These are phyloP conservation scores for Pulveroboletus frians DNA, from an alignment of 768 basidiomycete genomes.

Conservation along the genomic window DNA sequence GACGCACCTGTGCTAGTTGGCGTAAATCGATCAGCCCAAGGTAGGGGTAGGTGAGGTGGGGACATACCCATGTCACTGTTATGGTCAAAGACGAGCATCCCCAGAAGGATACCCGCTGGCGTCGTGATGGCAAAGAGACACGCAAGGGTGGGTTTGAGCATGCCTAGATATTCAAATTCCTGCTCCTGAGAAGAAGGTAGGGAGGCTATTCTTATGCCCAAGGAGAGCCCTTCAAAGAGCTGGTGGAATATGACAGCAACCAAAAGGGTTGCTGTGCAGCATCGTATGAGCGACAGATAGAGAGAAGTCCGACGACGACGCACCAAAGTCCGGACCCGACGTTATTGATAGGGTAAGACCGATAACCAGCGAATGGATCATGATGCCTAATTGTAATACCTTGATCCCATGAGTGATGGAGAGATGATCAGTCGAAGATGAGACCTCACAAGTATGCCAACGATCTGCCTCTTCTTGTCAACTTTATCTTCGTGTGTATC, in stretches of 20 bases:
- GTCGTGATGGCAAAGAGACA: slow-evolving; percentile 70
- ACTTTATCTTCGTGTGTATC: slow-evolving; percentile 26
- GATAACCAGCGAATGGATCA: slow-evolving; percentile 80
- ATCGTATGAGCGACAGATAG: background rate
- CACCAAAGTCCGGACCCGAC: slow-evolving; percentile 65
- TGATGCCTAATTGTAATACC: slow-evolving; percentile 80
- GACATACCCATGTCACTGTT: slow-evolving; percentile 26
- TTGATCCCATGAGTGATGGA: slow-evolving; percentile 23
- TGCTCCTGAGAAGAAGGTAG: slow-evolving; percentile 41
- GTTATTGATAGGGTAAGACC: slow-evolving; percentile 73
- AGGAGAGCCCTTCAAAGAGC: slow-evolving; percentile 76
- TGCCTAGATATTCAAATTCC: slow-evolving; percentile 18
- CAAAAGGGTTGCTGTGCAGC: slow-evolving; percentile 54
- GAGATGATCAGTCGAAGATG: background rate
- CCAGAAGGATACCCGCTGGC: slow-evolving; percentile 60
- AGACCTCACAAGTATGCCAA: slow-evolving; percentile 60
- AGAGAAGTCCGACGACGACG: slow-evolving; percentile 23
- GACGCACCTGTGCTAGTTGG: slow-evolving; percentile 40
- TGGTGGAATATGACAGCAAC: slow-evolving; percentile 79
- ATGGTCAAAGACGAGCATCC: slow-evolving; percentile 44
- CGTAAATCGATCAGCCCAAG: background rate
- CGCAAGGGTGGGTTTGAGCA: slow-evolving; percentile 52
- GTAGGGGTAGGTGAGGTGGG: background rate
- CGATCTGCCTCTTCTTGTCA: slow-evolving; percentile 58
- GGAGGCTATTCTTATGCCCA: slow-evolving; percentile 74